phyloP scores from a whole-genome alignment of 371 early-diverging fungal species.

The Mortierella sp. region DNA sequence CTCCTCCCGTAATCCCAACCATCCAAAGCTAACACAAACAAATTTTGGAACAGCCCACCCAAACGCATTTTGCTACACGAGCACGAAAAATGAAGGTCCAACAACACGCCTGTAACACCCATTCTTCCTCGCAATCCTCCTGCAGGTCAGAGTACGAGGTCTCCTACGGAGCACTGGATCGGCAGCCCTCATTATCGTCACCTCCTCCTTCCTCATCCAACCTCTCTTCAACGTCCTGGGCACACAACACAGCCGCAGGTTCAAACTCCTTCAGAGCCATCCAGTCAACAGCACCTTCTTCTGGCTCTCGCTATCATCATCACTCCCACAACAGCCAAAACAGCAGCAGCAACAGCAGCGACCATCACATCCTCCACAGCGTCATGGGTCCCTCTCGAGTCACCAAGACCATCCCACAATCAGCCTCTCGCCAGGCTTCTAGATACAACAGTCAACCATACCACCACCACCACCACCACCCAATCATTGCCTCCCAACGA shows the following conservation, averaged over 20 bases:
- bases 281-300: background rate
- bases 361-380: constrained; percentile 13
- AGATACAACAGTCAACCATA: background rate
- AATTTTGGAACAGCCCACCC: background rate
- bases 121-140: constrained; percentile 27
- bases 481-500: background rate
- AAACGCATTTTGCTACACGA: background rate
- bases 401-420: constrained; percentile 7
- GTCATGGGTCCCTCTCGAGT: constrained; percentile 20
- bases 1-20: background rate
- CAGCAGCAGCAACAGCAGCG: background rate
- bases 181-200: constrained; percentile 20
- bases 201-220: constrained; percentile 14
- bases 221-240: constrained; percentile 8
- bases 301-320: background rate
- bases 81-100: constrained; percentile 24
- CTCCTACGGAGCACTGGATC: constrained; percentile 19
- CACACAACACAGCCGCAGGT: background rate
- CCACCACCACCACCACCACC: constrained; percentile 7
- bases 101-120: constrained; percentile 30
- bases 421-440: background rate
- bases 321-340: background rate
- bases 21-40: background rate
- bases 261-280: constrained; percentile 2
- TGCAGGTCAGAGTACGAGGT: constrained; percentile 41